These are phyloP conservation scores for Cladophialophora carrionii DNA, from an alignment of 2,329 filamentous ascomycete species.

Conservation along the genomic window DNA sequence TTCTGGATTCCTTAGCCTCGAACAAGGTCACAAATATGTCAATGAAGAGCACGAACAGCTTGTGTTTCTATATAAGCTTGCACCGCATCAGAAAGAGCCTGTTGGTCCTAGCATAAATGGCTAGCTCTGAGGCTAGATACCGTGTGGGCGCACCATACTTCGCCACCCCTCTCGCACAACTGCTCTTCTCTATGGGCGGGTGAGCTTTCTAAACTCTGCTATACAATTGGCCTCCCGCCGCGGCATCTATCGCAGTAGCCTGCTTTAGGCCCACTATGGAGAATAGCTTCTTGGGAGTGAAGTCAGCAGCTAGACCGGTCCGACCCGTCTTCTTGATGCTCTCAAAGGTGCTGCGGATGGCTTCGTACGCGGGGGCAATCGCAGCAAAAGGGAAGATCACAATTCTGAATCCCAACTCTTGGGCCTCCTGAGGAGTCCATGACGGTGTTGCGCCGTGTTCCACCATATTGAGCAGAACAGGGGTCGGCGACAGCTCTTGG, in stretches of 20 bases:
- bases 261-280: constrained; percentile 48
- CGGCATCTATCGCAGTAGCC: constrained; percentile 46
- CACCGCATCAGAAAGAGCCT: too few relatives aligned
- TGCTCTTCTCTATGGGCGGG: too few relatives aligned
- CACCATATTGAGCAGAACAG: constrained; percentile 51
- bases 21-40: too few relatives aligned
- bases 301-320: constrained; percentile 41
- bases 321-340: constrained; percentile 45
- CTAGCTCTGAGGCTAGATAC: too few relatives aligned
- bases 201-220: constrained; percentile 39
- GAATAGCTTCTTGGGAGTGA: constrained; percentile 48
- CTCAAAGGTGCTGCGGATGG: constrained; percentile 45
- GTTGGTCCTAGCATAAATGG: too few relatives aligned
- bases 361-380: constrained; percentile 40
- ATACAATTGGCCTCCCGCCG: constrained; percentile 43
- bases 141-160: too few relatives aligned
- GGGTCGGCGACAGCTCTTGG: constrained; percentile 44
- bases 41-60: too few relatives aligned
- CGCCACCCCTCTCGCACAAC: too few relatives aligned
- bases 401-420: constrained; percentile 48
- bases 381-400: constrained; percentile 47
- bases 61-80: too few relatives aligned
- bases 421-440: constrained; percentile 45
- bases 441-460: constrained; percentile 48
- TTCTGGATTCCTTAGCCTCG: too few relatives aligned